phyloP scores from a whole-genome alignment of 345 rosid genomes.

The Sapria himalayana region DNA sequence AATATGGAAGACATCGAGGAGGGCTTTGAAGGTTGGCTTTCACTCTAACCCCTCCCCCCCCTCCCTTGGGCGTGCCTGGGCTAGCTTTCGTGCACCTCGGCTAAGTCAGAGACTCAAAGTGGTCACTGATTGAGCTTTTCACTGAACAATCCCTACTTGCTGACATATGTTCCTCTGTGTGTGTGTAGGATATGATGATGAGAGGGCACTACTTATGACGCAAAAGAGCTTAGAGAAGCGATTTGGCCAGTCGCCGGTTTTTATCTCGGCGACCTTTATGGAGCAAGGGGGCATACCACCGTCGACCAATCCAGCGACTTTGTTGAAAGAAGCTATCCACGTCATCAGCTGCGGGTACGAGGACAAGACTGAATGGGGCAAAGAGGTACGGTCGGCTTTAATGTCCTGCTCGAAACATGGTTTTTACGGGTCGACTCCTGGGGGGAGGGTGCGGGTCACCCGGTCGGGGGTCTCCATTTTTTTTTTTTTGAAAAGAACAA shows the following conservation, averaged over 20 bases:
- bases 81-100: too few species aligned
- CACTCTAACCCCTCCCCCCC: too few species aligned
- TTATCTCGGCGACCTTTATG: slow-evolving; percentile 96
- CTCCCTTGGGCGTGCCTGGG: too few species aligned
- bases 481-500: too few species aligned
- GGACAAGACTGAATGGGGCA: slow-evolving; percentile 99
- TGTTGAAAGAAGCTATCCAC: slow-evolving; percentile 92
- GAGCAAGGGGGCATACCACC: slow-evolving; percentile 97
- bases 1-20: slow-evolving; percentile 97
- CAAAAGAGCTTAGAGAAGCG: slow-evolving; percentile 97
- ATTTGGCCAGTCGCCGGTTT: slow-evolving; percentile 96
- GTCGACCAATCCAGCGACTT: slow-evolving; percentile 82
- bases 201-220: slow-evolving; percentile 93
- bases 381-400: slow-evolving; percentile 93
- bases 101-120: too few species aligned
- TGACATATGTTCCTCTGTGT: slow-evolving; percentile 2
- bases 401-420: too few species aligned
- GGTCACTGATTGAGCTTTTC: slow-evolving; percentile 3
- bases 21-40: slow-evolving; percentile 77
- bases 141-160: background rate
- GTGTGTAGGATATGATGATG: slow-evolving; percentile 94
- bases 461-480: too few species aligned
- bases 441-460: too few species aligned
- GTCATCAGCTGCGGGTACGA: slow-evolving; percentile 99
- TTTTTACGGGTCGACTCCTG: too few species aligned